These are phyloP conservation scores for Penstemon davidsonii DNA, from an alignment of 257 asterid species.

Conservation along the genomic window DNA sequence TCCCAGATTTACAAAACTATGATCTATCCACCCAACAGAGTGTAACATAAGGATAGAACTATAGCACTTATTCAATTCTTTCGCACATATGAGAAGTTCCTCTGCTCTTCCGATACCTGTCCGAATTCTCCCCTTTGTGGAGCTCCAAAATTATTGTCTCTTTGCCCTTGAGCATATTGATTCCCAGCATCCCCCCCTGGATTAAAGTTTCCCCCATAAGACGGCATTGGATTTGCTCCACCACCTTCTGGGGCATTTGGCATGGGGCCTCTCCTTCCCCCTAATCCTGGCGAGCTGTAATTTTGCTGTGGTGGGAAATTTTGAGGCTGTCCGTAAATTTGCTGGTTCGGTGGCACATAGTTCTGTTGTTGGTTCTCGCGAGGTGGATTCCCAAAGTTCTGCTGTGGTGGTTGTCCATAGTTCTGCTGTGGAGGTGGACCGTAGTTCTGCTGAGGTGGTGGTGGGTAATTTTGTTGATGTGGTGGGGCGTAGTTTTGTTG, in stretches of 20 bases:
- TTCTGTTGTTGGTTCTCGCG: constrained; percentile 29
- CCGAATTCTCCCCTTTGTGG: constrained; percentile 38
- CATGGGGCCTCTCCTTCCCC: constrained; percentile 35
- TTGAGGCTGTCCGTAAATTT: constrained; percentile 34
- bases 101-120: constrained; percentile 29
- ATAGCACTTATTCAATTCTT: constrained; percentile 42
- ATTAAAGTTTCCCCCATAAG: constrained; percentile 30
- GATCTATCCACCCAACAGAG: constrained; percentile 7
- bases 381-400: constrained; percentile 25
- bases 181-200: constrained; percentile 28
- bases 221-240: constrained; percentile 26
- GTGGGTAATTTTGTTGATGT: constrained; percentile 30
- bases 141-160: constrained; percentile 30
- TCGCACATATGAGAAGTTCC: constrained; percentile 30
- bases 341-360: constrained; percentile 28
- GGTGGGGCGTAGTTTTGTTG: constrained; percentile 26
- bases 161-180: constrained; percentile 32
- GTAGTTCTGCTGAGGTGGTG: constrained; percentile 39
- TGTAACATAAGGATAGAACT: constrained; percentile 15
- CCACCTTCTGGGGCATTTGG: constrained; percentile 23
- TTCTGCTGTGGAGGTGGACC: constrained; percentile 27
- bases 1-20: constrained; percentile 16
- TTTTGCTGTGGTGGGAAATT: constrained; percentile 30
- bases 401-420: constrained; percentile 30
- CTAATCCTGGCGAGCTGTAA: constrained; percentile 36